phyloP scores from a whole-genome alignment of 2,329 filamentous ascomycete genomes.

The Penicillium concentricum region DNA sequence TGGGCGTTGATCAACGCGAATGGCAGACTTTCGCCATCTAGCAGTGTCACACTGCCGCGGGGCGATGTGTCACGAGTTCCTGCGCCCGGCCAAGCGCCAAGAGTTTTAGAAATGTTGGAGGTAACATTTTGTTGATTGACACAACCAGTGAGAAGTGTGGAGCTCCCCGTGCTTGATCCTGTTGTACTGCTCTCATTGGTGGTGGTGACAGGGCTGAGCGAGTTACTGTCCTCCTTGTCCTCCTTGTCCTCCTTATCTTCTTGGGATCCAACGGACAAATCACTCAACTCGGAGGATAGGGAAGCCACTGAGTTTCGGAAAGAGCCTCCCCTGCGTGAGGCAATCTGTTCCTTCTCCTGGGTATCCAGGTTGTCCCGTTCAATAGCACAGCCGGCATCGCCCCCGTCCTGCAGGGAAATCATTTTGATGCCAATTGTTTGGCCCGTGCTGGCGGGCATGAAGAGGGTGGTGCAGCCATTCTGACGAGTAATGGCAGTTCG shows the following conservation, averaged over 20 bases:
- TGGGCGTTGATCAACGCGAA: constrained; percentile 65
- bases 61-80: constrained; percentile 48
- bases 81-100: constrained; percentile 36
- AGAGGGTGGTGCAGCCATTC: constrained; percentile 62
- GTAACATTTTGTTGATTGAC: constrained; percentile 32
- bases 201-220: neutral
- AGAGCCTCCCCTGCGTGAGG: constrained; percentile 18
- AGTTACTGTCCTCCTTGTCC: constrained; percentile 2
- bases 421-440: constrained; percentile 64
- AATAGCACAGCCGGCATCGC: constrained; percentile 31
- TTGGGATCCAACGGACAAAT: constrained; percentile 34
- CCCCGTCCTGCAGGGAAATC: constrained; percentile 52
- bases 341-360: constrained; percentile 15
- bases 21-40: constrained; percentile 58
- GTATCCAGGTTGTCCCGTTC: constrained; percentile 28
- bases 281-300: constrained; percentile 35
- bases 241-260: constrained; percentile 19
- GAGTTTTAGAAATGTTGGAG: constrained; percentile 27
- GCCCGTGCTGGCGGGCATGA: constrained; percentile 65
- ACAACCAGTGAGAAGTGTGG: constrained; percentile 31
- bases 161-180: constrained; percentile 24
- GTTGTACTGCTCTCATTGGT: constrained; percentile 9
- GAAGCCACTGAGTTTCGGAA: constrained; percentile 36
- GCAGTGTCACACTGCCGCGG: constrained; percentile 58
- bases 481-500: constrained; percentile 60